phyloP scores from a whole-genome alignment of 148 eudicot genomes.

The Arbutus unedo region DNA sequence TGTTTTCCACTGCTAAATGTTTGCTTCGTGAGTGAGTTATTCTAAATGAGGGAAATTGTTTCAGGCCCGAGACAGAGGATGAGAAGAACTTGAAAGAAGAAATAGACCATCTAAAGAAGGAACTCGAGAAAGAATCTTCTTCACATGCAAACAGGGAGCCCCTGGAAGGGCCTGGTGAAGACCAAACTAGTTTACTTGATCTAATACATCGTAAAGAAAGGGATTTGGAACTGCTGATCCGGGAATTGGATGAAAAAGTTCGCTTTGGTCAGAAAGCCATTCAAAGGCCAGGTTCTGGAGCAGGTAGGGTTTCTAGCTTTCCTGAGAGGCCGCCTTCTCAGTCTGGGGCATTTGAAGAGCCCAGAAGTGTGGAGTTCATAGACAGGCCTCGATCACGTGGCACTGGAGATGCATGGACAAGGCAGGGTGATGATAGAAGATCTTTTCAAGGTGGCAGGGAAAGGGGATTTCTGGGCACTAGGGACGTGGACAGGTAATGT shows the following conservation, averaged over 20 bases:
- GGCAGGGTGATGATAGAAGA: conserved; percentile 72
- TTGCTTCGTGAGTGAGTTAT: conserved; percentile 1
- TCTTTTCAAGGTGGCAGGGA: conserved; percentile 66
- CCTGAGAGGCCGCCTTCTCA: conserved; percentile 48
- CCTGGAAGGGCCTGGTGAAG: conserved; percentile 35
- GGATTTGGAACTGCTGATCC: conserved; percentile 57
- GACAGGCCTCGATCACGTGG: conserved; percentile 92
- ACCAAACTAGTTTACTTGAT: conserved; percentile 36
- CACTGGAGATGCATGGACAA: conserved; percentile 53
- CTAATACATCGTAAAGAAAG: conserved; percentile 44
- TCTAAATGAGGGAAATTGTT: conserved; percentile 15
- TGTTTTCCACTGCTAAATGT: neutral
- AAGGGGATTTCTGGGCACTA: conserved; percentile 60
- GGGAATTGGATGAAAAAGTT: conserved; percentile 75
- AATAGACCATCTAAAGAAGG: conserved; percentile 37
- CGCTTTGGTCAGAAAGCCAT: conserved; percentile 61
- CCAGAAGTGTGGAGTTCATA: conserved; percentile 46
- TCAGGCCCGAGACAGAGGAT: conserved; percentile 52
- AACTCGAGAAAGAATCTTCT: conserved; percentile 42
- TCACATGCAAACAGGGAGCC: conserved; percentile 27
- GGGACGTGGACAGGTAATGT: conserved; percentile 67
- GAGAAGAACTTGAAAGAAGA: conserved; percentile 55
- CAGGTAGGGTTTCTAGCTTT: conserved; percentile 35
- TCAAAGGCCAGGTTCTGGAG: conserved; percentile 80
- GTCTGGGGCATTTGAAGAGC: conserved; percentile 54